These are phyloP conservation scores for Luvunga scandens DNA, from an alignment of 345 rosid species.

Conservation along the genomic window DNA sequence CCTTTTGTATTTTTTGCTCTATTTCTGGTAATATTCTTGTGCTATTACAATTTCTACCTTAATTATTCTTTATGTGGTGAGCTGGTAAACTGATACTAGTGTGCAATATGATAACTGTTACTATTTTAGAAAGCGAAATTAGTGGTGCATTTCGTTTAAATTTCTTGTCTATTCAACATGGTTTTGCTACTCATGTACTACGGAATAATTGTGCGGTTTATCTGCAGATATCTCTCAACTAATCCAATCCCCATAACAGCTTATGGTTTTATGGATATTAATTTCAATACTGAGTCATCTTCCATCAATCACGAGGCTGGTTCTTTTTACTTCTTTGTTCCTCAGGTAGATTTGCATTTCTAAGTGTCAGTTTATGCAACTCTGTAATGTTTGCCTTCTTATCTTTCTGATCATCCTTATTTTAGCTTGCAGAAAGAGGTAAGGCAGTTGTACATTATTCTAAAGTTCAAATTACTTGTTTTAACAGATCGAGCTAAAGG, in stretches of 20 bases:
- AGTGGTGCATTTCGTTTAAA: not conserved
- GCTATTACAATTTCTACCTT: not conserved
- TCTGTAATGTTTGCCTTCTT: not conserved
- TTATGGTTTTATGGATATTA: constrained; percentile 74
- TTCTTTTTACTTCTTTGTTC: constrained; percentile 69
- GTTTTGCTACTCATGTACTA: constrained; percentile 27
- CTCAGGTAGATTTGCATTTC: constrained; percentile 57
- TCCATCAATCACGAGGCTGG: constrained; percentile 57
- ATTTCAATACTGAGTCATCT: constrained; percentile 36
- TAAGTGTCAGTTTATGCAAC: not conserved
- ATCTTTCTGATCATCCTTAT: constrained; percentile 5
- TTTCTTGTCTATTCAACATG: not conserved
- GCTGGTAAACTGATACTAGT: not conserved
- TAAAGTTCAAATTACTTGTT: constrained; percentile 2
- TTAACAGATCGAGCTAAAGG: constrained; percentile 82
- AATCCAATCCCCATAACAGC: constrained; percentile 51
- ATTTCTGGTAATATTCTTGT: not conserved
- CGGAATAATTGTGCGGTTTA: constrained; percentile 26
- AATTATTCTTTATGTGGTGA: not conserved
- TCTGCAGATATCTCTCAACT: constrained; percentile 76
- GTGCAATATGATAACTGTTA: not conserved
- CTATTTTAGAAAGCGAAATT: not conserved
- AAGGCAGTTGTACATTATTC: constrained; percentile 1
- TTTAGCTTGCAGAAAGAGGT: constrained; percentile 4
- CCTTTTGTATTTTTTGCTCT: not conserved